Conservation (phyloP, 148 eudicot genomes). For the Spergularia marina region DNA sequence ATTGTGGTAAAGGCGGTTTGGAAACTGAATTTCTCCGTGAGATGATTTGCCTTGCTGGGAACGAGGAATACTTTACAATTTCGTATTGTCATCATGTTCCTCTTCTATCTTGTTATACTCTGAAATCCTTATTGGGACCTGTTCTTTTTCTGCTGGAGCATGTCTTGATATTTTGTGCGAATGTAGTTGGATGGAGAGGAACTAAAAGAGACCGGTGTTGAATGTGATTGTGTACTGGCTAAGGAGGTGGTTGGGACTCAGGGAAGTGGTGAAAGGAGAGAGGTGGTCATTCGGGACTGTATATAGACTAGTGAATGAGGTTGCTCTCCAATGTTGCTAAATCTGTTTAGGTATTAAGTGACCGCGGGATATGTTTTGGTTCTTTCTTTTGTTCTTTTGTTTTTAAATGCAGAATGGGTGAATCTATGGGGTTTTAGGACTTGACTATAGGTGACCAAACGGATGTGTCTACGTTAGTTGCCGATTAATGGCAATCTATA, state of each 20-base stretch:
- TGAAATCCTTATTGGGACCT: no score
- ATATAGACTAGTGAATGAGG: background rate
- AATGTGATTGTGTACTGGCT: background rate
- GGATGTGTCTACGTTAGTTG: no score
- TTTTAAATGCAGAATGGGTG: background rate
- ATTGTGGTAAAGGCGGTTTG: background rate
- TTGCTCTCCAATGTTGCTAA: no score
- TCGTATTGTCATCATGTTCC: background rate
- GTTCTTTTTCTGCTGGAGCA: no score
- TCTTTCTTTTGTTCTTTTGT: background rate
- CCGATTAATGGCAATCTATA: no score
- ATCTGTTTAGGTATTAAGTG: no score
- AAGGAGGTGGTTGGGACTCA: background rate
- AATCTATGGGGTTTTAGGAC: background rate
- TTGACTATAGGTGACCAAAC: background rate
- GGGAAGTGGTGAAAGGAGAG: background rate
- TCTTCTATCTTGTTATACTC: background rate
- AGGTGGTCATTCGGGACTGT: background rate
- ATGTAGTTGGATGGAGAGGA: no score
- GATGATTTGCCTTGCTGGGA: background rate
- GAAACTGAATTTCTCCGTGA: background rate
- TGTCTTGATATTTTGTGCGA: no score
- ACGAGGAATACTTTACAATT: background rate
- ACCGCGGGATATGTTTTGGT: no score
- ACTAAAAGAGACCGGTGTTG: background rate